Evolutionary conservation across 306 rosid genomes (phyloP).

Genomic region (Quercus bicolor): DNA sequence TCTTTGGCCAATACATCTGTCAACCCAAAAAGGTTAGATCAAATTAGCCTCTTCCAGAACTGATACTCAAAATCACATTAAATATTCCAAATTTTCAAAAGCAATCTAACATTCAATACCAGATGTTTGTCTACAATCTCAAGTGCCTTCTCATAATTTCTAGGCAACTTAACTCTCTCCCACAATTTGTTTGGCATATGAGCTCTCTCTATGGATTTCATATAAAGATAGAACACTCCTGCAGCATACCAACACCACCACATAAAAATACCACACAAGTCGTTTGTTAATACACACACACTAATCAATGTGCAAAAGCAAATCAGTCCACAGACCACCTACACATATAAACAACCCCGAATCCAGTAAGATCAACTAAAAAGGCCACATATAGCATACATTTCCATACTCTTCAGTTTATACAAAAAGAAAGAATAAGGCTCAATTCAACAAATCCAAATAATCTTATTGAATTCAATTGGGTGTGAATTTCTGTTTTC

Average conservation of each 20-base stretch:
- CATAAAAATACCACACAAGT: background rate
- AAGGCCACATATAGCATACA: background rate
- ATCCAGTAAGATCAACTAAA: background rate
- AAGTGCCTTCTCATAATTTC: conserved; percentile 84
- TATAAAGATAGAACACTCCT: conserved; percentile 91
- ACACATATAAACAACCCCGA: background rate
- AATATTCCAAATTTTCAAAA: background rate
- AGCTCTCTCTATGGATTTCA: conserved; percentile 96
- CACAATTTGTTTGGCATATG: conserved; percentile 86
- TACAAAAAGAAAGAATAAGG: background rate
- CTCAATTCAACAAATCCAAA: background rate
- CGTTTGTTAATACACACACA: background rate
- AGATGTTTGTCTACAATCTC: conserved; percentile 79
- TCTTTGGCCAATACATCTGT: conserved; percentile 93
- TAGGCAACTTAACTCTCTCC: conserved; percentile 93
- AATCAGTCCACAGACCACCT: background rate
- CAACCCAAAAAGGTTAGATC: conserved; percentile 12
- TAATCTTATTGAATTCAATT: background rate
- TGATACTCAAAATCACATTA: background rate
- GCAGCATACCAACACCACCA: conserved; percentile 24
- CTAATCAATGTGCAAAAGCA: background rate
- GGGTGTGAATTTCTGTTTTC: background rate
- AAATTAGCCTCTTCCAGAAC: conserved; percentile 3
- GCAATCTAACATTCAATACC: conserved; percentile 39
- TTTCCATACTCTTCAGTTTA: background rate